Evolutionary conservation across 495 filamentous ascomycete genomes (phyloP), one percentile per base, ranked within the genome.

Genomic region (Annulohypoxylon bovei): DNA sequence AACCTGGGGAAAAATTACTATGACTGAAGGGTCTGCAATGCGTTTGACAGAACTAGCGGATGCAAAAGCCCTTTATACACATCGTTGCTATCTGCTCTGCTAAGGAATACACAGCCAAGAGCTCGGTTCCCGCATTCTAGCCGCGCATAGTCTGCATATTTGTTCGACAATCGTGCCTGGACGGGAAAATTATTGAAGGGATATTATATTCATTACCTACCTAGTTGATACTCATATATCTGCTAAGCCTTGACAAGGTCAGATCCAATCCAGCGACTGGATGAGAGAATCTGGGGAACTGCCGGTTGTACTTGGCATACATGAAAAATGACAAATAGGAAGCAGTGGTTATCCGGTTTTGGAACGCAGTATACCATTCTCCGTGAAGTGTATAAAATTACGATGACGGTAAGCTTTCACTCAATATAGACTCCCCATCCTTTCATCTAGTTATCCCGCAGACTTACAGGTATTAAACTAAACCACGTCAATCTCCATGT

Each of bases 301-400:
- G 69, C 65, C 69, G 59, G 53, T 39, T 52, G 39, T 25, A 40
- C 69, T 72, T 72, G 69, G 69, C 69, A 55, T 57, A 67, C 42
- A 57, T 61, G 44, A 33, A 25, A 65, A 40, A 71, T 44, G 25
- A 52, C 46, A 62, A 58, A 67, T 59, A 32, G 32, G 62, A 52
- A 52, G 60, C 27, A 32, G 28, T 54, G 56, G 11, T 35, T 30
- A 28, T 42, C 68, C 63, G 22, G 16, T 22, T 58, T 28, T 40
- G 68, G 57, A 70, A 67, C 53, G 33, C 3, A 50, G 22, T 42
- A 33, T 44, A 40, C 54, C 63, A 6, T 35, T 44, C 55, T 67
- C 63, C 63, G 63, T 67, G 55, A 63, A 33, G 11, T 33, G n/a
- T 59, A 33, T 14, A n/a, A 39, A n/a, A 25, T 22, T 59, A 42